Conservation (phyloP, 768 basidiomycete genomes). For the Suillus spraguei region DNA sequence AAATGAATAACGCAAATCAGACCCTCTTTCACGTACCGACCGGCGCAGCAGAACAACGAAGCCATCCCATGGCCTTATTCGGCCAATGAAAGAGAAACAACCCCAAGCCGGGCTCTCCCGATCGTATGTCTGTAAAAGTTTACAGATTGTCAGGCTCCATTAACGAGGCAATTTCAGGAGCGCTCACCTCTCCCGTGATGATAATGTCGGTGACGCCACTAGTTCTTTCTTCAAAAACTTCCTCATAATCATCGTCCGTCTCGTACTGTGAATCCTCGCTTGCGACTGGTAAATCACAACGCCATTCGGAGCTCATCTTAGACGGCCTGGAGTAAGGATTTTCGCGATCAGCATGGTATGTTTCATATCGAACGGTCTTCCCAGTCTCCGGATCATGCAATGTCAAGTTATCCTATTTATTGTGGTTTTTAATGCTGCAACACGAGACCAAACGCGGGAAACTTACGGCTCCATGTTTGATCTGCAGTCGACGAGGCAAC, state of each 20-base stretch:
- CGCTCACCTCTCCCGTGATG: slow-evolving; percentile 50
- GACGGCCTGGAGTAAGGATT: slow-evolving; percentile 36
- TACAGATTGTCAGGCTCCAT: neutral
- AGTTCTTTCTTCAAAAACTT: slow-evolving; percentile 37
- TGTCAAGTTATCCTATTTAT: slow-evolving; percentile 42
- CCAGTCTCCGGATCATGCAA: slow-evolving; percentile 44
- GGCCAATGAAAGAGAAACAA: slow-evolving; percentile 45
- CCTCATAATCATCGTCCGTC: slow-evolving; percentile 42
- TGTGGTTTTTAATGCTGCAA: neutral
- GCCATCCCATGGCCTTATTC: slow-evolving; percentile 55
- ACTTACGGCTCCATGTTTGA: slow-evolving; percentile 39
- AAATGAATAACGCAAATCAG: slow-evolving; percentile 10
- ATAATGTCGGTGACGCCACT: slow-evolving; percentile 54
- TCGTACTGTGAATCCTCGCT: slow-evolving; percentile 15
- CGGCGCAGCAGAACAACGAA: slow-evolving; percentile 47
- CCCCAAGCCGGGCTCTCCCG: slow-evolving; percentile 54
- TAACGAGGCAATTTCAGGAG: neutral
- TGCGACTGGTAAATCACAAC: slow-evolving; percentile 19
- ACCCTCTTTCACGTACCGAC: slow-evolving; percentile 38
- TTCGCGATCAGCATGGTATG: slow-evolving; percentile 41
- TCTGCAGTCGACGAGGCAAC: slow-evolving; percentile 41
- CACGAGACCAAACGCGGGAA: slow-evolving; percentile 1
- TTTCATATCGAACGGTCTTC: slow-evolving; percentile 46
- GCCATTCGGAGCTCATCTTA: slow-evolving; percentile 25
- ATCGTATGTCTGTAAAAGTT: slow-evolving; percentile 39